phyloP scores from a whole-genome alignment of 805 yeast genomes.

The Wickerhamomyces bovis region DNA sequence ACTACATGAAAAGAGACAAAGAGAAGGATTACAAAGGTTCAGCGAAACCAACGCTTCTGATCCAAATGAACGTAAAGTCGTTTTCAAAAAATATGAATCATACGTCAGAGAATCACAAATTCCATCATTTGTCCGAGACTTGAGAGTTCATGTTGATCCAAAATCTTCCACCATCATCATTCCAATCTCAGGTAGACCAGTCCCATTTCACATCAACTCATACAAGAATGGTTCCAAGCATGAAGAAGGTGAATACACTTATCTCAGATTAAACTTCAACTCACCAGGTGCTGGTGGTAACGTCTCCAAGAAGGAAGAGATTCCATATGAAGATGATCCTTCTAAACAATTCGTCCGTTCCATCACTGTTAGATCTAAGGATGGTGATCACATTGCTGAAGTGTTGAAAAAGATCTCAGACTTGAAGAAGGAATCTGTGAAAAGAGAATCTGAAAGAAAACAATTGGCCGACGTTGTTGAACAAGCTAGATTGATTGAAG shows the following conservation, averaged over 20 bases:
- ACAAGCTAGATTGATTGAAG: slow-evolving; percentile 82
- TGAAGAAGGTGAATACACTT: slow-evolving; percentile 94
- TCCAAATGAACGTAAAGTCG: slow-evolving; percentile 51
- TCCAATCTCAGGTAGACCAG: slow-evolving; percentile 94
- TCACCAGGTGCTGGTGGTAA: slow-evolving; percentile 86
- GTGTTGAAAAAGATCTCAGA: slow-evolving; percentile 87
- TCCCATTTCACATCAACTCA: slow-evolving; percentile 93
- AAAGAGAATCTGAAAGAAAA: slow-evolving; percentile 85
- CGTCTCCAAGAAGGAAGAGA: slow-evolving; percentile 62
- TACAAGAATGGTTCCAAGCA: slow-evolving; percentile 91
- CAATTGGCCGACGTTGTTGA: slow-evolving; percentile 91
- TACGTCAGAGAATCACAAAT: slow-evolving; percentile 90
- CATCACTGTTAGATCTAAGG: slow-evolving; percentile 82
- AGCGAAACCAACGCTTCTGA: slow-evolving; percentile 72
- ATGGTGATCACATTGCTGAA: slow-evolving; percentile 85
- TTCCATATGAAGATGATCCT: slow-evolving; percentile 86
- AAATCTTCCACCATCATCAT: slow-evolving; percentile 83
- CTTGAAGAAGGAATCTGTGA: slow-evolving; percentile 84
- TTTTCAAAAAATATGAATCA: slow-evolving; percentile 91
- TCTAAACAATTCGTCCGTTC: slow-evolving; percentile 84
- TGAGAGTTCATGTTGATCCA: slow-evolving; percentile 81
- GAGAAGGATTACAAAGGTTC: slow-evolving; percentile 79
- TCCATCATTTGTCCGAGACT: slow-evolving; percentile 75
- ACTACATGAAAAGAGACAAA: slow-evolving; percentile 78
- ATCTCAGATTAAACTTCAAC: slow-evolving; percentile 82